phyloP scores from a whole-genome alignment of 2,329 filamentous ascomycete species.

The Herpotrichia juniperi region DNA sequence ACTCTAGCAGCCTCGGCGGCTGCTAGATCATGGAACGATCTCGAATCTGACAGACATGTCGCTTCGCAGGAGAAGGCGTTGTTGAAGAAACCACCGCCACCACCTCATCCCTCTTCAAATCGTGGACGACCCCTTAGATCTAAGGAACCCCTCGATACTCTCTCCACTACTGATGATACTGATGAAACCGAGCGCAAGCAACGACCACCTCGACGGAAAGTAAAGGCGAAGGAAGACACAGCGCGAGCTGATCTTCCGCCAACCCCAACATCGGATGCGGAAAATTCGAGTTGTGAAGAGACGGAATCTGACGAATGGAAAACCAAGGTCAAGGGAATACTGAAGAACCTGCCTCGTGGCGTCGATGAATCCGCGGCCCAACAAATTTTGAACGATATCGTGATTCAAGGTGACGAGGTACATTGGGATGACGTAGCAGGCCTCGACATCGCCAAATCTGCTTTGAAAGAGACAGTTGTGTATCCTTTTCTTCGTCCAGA shows the following conservation, averaged over 20 bases:
- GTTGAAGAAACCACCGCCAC: not conserved
- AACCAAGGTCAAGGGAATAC: slow-evolving; percentile 50
- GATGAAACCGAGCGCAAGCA: slow-evolving; percentile 21
- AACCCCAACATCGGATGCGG: slow-evolving; percentile 37
- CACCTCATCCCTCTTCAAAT: slow-evolving; percentile 1
- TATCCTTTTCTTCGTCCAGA: slow-evolving; percentile 96
- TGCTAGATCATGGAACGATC: slow-evolving; percentile 35
- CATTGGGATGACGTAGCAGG: slow-evolving; percentile 95
- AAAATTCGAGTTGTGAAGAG: slow-evolving; percentile 24
- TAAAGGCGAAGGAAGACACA: slow-evolving; percentile 33
- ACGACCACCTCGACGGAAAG: slow-evolving; percentile 30
- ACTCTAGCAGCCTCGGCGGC: slow-evolving; percentile 38
- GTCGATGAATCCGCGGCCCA: slow-evolving; percentile 83
- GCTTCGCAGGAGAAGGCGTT: slow-evolving; percentile 14
- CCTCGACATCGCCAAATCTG: slow-evolving; percentile 86
- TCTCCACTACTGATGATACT: slow-evolving; percentile 24
- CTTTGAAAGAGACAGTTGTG: slow-evolving; percentile 92
- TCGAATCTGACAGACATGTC: slow-evolving; percentile 21
- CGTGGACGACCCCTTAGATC: slow-evolving; percentile 23
- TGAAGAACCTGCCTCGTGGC: slow-evolving; percentile 80
- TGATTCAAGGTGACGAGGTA: slow-evolving; percentile 92
- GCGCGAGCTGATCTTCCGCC: slow-evolving; percentile 38
- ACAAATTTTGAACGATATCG: slow-evolving; percentile 94
- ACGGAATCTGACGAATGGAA: slow-evolving; percentile 45
- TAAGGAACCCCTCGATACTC: slow-evolving; percentile 23